Conservation (phyloP, 2,329 filamentous ascomycete genomes). For the Coniella vitis region DNA sequence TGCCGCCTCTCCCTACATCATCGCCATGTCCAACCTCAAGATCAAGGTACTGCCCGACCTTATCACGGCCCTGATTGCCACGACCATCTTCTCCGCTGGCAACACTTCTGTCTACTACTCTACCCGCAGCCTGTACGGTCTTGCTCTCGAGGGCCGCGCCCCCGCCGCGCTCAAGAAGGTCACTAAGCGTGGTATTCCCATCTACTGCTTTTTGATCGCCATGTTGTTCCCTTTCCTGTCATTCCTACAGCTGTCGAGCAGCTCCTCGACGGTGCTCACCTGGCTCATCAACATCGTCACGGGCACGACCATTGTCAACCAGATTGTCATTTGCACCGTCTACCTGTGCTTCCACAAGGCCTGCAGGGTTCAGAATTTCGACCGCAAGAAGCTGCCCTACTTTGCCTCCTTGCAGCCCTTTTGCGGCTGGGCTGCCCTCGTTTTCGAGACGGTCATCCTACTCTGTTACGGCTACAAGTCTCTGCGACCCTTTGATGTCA, state of each 20-base stretch:
- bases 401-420: no score
- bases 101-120: conserved; percentile 47
- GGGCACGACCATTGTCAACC: conserved; percentile 24
- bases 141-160: conserved; percentile 42
- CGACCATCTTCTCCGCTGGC: conserved; percentile 29
- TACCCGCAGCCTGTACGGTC: conserved; percentile 42
- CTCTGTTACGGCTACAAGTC: no score
- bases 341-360: conserved; percentile 34
- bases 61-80: conserved; percentile 45
- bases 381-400: neutral
- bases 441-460: no score
- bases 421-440: no score
- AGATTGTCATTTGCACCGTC: conserved; percentile 36
- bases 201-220: conserved; percentile 27
- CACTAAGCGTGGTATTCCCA: conserved; percentile 34
- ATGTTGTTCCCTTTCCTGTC: conserved; percentile 28
- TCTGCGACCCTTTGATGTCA: no score
- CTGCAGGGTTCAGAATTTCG: neutral
- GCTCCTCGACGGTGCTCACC: conserved; percentile 30
- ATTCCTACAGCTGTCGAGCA: conserved; percentile 32
- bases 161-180: conserved; percentile 37
- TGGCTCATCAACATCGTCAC: conserved; percentile 34
- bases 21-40: conserved; percentile 27
- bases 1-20: conserved; percentile 44
- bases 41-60: conserved; percentile 51